A percentile compares a stretch with the other conserved stretches of the same genome.
Conservation (phyloP, 352 stramenopile species). For the Blastocystis sp. region DNA sequence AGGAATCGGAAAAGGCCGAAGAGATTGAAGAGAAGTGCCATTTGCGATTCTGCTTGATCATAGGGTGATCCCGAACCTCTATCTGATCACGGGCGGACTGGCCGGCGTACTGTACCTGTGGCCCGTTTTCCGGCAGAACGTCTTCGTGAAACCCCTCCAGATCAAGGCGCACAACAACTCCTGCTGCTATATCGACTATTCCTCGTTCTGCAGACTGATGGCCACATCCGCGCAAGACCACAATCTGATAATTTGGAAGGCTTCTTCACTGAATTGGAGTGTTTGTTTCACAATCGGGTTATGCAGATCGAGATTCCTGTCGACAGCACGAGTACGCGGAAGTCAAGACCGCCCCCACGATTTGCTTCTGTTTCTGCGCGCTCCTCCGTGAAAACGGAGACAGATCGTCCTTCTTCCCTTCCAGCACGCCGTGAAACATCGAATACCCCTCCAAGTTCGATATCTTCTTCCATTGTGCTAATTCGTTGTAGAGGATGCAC, state of each 20-base stretch:
- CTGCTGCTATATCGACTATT: constrained; percentile 37
- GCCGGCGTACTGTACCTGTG: constrained; percentile 25
- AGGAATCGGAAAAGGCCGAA: neutral
- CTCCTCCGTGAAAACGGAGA: neutral
- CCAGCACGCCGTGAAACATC: neutral
- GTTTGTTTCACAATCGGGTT: constrained; percentile 41
- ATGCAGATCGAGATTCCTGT: constrained; percentile 61
- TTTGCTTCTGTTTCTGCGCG: constrained; percentile 6
- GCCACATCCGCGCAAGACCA: constrained; percentile 53
- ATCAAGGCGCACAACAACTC: constrained; percentile 40
- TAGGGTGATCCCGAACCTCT: constrained; percentile 45
- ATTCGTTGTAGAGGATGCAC: neutral
- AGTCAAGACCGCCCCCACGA: neutral
- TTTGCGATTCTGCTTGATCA: neutral
- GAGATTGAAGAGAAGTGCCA: constrained; percentile 54
- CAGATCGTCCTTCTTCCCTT: neutral
- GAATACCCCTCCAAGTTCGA: neutral
- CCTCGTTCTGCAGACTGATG: constrained; percentile 25
- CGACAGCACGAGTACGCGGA: constrained; percentile 18
- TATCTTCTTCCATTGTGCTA: neutral
- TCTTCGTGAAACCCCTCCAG: constrained; percentile 9
- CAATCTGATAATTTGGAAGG: constrained; percentile 54
- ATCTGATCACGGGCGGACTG: constrained; percentile 30
- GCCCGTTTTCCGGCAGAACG: constrained; percentile 28
- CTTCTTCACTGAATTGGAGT: constrained; percentile 2